A percentile compares a stretch with the other conserved stretches of the same genome.
Conservation (phyloP, 2,329 filamentous ascomycete species). For the Pyricularia grisea region DNA sequence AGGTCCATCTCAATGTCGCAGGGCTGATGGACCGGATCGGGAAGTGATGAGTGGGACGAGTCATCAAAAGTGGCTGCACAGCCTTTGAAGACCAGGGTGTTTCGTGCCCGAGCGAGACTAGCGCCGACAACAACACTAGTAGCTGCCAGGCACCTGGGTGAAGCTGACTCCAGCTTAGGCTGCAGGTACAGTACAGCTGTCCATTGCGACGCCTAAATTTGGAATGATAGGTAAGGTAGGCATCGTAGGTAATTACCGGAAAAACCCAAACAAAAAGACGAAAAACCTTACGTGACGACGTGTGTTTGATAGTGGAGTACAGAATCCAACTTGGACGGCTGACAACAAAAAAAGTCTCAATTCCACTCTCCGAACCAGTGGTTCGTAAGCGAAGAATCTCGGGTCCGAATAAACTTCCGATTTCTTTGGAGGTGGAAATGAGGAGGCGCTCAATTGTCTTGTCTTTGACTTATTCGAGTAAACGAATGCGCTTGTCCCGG, state of each 20-base stretch:
- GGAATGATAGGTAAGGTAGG: too few species aligned
- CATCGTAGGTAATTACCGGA: neutral
- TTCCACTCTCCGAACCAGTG: neutral
- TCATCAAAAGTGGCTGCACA: neutral
- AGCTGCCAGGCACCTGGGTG: neutral
- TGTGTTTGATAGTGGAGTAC: neutral
- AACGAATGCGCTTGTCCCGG: neutral
- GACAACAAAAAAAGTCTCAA: neutral
- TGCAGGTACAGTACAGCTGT: neutral
- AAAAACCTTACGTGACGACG: neutral
- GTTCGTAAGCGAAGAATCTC: neutral
- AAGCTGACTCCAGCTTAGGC: neutral
- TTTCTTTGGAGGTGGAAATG: neutral
- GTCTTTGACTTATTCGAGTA: neutral
- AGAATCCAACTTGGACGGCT: neutral
- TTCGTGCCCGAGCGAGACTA: neutral
- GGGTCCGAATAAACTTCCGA: neutral
- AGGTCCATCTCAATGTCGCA: neutral
- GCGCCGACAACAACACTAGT: too few species aligned
- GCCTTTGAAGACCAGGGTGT: neutral
- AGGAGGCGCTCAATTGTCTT: neutral
- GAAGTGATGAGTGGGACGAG: neutral
- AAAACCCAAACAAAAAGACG: neutral
- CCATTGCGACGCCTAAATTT: neutral
- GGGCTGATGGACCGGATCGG: neutral